Evolutionary conservation across 495 filamentous ascomycete genomes (phyloP), one percentile per base, ranked within the genome.

Genomic region (Umbilicaria muhlenbergii): DNA sequence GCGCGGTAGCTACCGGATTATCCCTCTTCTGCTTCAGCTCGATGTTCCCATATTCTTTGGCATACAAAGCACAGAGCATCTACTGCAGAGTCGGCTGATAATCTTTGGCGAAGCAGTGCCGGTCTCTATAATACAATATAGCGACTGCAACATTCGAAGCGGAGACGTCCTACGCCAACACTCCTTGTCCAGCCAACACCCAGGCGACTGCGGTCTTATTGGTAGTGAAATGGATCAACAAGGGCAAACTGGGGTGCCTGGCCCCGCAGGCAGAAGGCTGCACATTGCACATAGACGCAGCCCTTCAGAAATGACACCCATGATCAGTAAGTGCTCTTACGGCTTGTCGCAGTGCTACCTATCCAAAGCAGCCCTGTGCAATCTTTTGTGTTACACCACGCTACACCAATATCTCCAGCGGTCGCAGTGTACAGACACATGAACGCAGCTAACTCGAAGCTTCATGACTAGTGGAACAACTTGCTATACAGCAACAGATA

Each of bases 401-500:
- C 24, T 6, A 28, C 6, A 28, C 8, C 24, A 1, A 28, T 28
- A 28, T 0, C 24, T 6, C 8, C 24, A 28, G 24, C 24, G 24
- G 24, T 28, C 24, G 24, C 24, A 28, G 24, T 8, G 6, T 28
- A 6, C 24, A 28, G 24, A 28, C 24, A 28, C 6, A 28, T 28
- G 24, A 6, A 28, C 24, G 2, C 8, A 28, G 24, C 24, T 28
- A 28, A 28, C 24, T 28, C 6, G 24, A 28, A 33, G 8, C 5
- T 19, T 18, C 5, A n/a, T 31, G 2, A 11, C 34, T 43, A 91
- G 86, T 94, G 86, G 91, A 96, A 72, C 92, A 96, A 80, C 74
- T 96, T 53, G 87, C 91, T 57, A 83, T 98, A 63, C 89, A 94
- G 62, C 91, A 96, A 69, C 91, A 98, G 64, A 95, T 96, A 58